These are phyloP conservation scores for Persicaria tinctoria DNA, from an alignment of 148 eudicot species.

Conservation along the genomic window DNA sequence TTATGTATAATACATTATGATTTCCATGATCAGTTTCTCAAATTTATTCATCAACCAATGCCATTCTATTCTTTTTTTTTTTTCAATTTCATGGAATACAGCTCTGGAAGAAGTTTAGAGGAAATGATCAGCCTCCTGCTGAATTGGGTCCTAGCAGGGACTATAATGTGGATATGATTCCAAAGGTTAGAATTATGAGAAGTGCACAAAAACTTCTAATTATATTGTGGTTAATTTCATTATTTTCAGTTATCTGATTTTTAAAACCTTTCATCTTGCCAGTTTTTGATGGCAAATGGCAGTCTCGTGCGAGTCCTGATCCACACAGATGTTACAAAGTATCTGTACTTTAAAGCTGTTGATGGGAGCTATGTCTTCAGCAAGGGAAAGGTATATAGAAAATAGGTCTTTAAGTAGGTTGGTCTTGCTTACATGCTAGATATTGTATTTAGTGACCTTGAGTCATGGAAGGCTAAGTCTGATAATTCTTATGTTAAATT, in stretches of 20 bases:
- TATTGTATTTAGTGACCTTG: background rate
- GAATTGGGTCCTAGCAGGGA: slow-evolving; percentile 58
- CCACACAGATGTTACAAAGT: slow-evolving; percentile 45
- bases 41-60: background rate
- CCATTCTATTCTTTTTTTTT: background rate
- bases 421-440: background rate
- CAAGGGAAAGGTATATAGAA: slow-evolving; percentile 35
- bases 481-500: background rate
- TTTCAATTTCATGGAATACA: slow-evolving; percentile 20
- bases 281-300: slow-evolving; percentile 57
- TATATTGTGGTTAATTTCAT: background rate
- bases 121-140: slow-evolving; percentile 57
- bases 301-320: slow-evolving; percentile 43
- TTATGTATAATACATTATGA: background rate
- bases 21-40: background rate
- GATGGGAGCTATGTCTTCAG: slow-evolving; percentile 48
- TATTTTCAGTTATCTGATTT: background rate
- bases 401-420: background rate
- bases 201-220: background rate
- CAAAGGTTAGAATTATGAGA: slow-evolving; percentile 34
- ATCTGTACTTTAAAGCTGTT: slow-evolving; percentile 44
- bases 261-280: slow-evolving; percentile 4
- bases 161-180: slow-evolving; percentile 67
- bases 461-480: background rate
- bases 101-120: slow-evolving; percentile 67